phyloP scores from a whole-genome alignment of 768 basidiomycete species.

The Dentipellis sp. region DNA sequence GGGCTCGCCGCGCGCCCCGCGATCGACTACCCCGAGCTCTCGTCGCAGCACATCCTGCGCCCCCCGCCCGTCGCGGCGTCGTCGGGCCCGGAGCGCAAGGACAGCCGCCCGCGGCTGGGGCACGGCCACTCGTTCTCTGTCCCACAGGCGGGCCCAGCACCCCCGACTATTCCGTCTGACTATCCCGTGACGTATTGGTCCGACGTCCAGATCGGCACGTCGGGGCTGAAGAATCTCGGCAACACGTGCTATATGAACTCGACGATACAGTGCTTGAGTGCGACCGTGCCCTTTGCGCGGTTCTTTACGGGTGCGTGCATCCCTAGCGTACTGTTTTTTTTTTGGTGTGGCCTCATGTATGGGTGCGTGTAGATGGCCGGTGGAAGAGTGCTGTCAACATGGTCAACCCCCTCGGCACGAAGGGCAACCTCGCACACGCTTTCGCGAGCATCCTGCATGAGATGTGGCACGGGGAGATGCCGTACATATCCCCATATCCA shows the following conservation, averaged over 20 bases:
- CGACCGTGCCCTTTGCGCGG: constrained; percentile 85
- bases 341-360: not conserved
- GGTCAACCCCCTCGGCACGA: constrained; percentile 79
- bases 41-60: constrained; percentile 49
- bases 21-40: constrained; percentile 78
- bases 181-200: constrained; percentile 83
- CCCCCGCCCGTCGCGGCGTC: constrained; percentile 76
- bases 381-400: constrained; percentile 82
- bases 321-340: not conserved
- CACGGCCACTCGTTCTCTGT: constrained; percentile 28
- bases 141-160: constrained; percentile 35
- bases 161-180: constrained; percentile 62
- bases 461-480: constrained; percentile 82
- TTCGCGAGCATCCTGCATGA: constrained; percentile 80
- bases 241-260: constrained; percentile 99
- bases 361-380: constrained; percentile 48
- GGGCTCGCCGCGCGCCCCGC: constrained; percentile 37
- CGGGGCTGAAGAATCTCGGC: constrained; percentile 88
- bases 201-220: constrained; percentile 68
- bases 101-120: constrained; percentile 44
- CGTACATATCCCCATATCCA: constrained; percentile 69
- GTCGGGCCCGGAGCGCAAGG: constrained; percentile 64
- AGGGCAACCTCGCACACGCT: constrained; percentile 70
- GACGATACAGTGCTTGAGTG: constrained; percentile 91
- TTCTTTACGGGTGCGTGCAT: constrained; percentile 74